A percentile compares a stretch with the other conserved stretches of the same genome.
These are phyloP conservation scores for Dentipellis sp. DNA, from an alignment of 768 basidiomycete species.

Conservation along the genomic window DNA sequence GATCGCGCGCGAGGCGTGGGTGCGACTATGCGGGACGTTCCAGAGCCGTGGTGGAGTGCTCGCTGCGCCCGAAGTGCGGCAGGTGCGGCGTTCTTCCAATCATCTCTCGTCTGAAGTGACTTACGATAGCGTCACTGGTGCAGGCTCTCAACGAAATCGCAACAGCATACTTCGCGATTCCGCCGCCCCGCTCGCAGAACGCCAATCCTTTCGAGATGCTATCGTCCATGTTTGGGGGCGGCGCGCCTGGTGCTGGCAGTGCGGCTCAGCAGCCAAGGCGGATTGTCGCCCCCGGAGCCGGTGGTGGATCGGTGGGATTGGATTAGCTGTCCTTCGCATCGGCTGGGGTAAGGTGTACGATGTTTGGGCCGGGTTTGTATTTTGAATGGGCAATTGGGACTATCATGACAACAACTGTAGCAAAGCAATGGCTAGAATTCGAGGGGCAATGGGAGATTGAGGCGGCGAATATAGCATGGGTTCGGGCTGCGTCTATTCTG, in stretches of 20 bases:
- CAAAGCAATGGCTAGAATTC: too few relatives aligned
- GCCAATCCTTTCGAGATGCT: constrained; percentile 86
- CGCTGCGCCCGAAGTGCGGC: constrained; percentile 48
- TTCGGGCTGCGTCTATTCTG: too few relatives aligned
- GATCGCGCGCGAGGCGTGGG: constrained; percentile 73
- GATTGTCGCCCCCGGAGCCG: too few relatives aligned
- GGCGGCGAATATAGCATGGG: too few relatives aligned
- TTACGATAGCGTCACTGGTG: neutral
- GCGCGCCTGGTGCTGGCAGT: constrained; percentile 13
- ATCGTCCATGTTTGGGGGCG: constrained; percentile 79
- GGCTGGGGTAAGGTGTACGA: too few relatives aligned
- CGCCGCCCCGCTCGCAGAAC: constrained; percentile 59
- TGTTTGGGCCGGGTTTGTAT: too few relatives aligned
- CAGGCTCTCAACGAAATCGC: constrained; percentile 65
- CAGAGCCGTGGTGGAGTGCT: constrained; percentile 60
- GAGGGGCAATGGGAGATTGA: too few relatives aligned
- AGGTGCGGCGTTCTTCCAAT: neutral
- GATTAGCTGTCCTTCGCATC: too few relatives aligned
- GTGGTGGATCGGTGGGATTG: too few relatives aligned
- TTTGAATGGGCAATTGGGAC: too few relatives aligned
- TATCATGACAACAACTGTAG: too few relatives aligned
- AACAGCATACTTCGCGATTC: constrained; percentile 78
- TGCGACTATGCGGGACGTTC: constrained; percentile 77
- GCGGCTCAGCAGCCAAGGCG: too few relatives aligned
- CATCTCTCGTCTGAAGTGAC: neutral